A percentile compares a stretch with the other conserved stretches of the same genome.
Conservation (phyloP, 106 monocot species). For the Agapanthus africanus region DNA sequence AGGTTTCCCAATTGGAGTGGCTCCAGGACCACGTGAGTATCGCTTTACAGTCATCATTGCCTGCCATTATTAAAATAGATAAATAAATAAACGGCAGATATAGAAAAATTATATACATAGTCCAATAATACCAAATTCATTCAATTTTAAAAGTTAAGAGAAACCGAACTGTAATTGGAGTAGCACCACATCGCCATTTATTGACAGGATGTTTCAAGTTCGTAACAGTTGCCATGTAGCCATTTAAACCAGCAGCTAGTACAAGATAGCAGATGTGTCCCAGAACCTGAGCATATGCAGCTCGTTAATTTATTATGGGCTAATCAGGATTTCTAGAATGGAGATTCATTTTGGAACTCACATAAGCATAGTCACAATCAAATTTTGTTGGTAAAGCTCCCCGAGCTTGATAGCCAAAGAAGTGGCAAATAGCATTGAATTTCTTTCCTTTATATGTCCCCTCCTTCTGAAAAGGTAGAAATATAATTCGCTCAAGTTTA, state of each 20-base stretch:
- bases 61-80: neutral
- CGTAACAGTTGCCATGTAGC: slow-evolving; percentile 50
- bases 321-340: neutral
- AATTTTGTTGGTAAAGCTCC: slow-evolving; percentile 90
- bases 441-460: slow-evolving; percentile 86
- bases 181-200: slow-evolving; percentile 57
- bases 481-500: neutral
- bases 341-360: slow-evolving; percentile 16
- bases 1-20: slow-evolving; percentile 50
- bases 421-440: slow-evolving; percentile 88
- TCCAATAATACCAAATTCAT: neutral
- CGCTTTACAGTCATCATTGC: slow-evolving; percentile 78
- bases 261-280: slow-evolving; percentile 46
- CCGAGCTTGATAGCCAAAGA: slow-evolving; percentile 91
- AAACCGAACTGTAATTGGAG: slow-evolving; percentile 33
- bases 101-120: neutral
- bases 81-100: slow-evolving; percentile 5
- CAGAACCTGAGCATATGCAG: slow-evolving; percentile 26
- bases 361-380: slow-evolving; percentile 89
- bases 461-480: slow-evolving; percentile 45
- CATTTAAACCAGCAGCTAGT: slow-evolving; percentile 48
- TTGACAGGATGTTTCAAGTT: slow-evolving; percentile 38
- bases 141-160: neutral
- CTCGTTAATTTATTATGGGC: neutral
- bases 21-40: slow-evolving; percentile 44